A percentile compares a stretch with the other conserved stretches of the same genome.
These are phyloP conservation scores for Psidium guajava DNA, from an alignment of 345 rosid species.

Conservation along the genomic window DNA sequence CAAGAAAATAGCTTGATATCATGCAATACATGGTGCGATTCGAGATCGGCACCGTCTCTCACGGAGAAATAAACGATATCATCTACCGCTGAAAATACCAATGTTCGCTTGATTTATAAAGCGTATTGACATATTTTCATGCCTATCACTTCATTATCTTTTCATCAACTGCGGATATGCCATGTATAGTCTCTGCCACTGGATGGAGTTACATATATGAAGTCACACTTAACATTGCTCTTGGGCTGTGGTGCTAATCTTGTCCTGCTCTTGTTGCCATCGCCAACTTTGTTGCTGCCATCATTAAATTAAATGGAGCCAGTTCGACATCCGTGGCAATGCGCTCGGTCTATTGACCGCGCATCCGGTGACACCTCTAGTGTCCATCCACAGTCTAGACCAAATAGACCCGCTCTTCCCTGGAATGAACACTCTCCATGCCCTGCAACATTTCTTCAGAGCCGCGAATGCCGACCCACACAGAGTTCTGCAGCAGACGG, in stretches of 20 bases:
- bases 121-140: not conserved
- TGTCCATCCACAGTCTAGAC: slow-evolving; percentile 69
- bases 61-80: not conserved
- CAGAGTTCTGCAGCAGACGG: slow-evolving; percentile 57
- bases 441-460: slow-evolving; percentile 39
- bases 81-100: not conserved
- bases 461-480: slow-evolving; percentile 50
- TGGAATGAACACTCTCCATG: slow-evolving; percentile 33
- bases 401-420: slow-evolving; percentile 65
- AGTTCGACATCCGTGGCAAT: slow-evolving; percentile 71
- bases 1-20: not conserved
- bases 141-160: not conserved
- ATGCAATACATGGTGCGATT: not conserved
- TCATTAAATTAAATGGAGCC: not conserved
- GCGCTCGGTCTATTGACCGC: slow-evolving; percentile 59
- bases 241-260: not conserved
- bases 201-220: not conserved
- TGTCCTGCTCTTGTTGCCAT: not conserved
- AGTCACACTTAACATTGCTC: not conserved
- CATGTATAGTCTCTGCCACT: not conserved
- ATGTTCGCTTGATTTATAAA: not conserved
- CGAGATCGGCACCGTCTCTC: not conserved
- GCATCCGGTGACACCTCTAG: slow-evolving; percentile 65
- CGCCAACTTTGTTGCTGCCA: not conserved
- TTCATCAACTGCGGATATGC: not conserved